Base-by-base conservation (phyloP, 1,284 basidiomycete species). In the Ceratobasidium sp. region DNA sequence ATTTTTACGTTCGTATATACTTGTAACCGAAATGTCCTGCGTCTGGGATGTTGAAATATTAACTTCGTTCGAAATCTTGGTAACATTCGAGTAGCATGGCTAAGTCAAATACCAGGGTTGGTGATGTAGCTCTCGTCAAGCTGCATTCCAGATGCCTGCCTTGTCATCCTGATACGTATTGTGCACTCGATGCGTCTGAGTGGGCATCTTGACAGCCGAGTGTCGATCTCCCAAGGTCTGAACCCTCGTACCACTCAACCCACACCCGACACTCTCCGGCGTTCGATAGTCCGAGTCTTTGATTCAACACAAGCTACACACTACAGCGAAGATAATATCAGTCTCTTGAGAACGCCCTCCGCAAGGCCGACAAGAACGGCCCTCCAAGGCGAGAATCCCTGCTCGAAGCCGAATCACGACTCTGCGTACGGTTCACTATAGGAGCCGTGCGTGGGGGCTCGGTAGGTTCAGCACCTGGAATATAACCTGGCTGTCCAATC, bases 371-470 rank as follows among this genome's bases (percentile, higher is more conserved):
- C 37, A 62, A 44, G 61, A 62, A 43, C 22, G 61, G 61, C 17
- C n/a, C 25, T 22, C 40, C 19, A 13, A 62, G n/a, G 15, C 37
- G 61, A 43, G 61, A 62, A 25, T 22, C 44, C 44, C 40, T 40
- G 61, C 5, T 62, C n/a, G 61, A 40, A 40, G 61, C n/a, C 5
- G 61, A 62, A 8, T 62, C 61, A 43, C 61, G 61, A 34, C 29
- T 59, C 57, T 59, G 13, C 17, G 57, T 59, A 37, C 57, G 57
- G n/a, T 62, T n/a, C 8, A 62, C 37, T 44, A 2, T 22, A 17
- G 40, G 40, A 22, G 61, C 19, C 19, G 40, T 40, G 13, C 15
- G 17, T 19, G 57, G 57, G 32, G 57, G 57, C 32, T 59, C 57
- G 0, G 57, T 34, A 9, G 57, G 32, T 32, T 59, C 57, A 9